A percentile compares a stretch with the other conserved stretches of the same genome.
These are phyloP conservation scores for Penicillium sp. DNA, from an alignment of 2,329 filamentous ascomycete genomes.

Conservation along the genomic window DNA sequence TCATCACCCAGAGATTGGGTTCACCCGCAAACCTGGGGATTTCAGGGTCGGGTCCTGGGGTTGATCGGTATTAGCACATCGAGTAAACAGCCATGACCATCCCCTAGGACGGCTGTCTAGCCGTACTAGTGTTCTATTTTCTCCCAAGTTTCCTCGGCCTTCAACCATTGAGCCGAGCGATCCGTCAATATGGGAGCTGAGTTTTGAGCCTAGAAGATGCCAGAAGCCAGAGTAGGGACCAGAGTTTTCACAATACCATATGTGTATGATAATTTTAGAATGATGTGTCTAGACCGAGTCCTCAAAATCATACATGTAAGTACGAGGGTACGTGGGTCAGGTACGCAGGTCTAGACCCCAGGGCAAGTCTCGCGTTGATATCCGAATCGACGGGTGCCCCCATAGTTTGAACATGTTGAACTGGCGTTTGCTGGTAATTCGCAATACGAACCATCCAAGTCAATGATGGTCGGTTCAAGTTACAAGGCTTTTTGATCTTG, in stretches of 20 bases:
- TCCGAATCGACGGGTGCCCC: not conserved
- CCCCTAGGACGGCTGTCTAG: not conserved
- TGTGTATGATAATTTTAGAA: constrained; percentile 4
- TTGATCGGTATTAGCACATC: not conserved
- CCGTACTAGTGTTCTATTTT: not conserved
- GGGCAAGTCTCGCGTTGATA: constrained; percentile 8
- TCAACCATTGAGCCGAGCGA: too few relatives aligned
- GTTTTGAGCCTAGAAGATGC: not conserved
- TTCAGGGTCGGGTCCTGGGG: not conserved
- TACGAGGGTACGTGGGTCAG: not conserved
- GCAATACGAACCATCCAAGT: not conserved
- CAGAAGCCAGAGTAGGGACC: not conserved
- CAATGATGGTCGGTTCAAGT: not conserved
- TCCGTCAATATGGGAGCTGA: not conserved
- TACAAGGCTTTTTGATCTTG: not conserved
- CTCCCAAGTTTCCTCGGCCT: not conserved
- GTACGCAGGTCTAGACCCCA: constrained; percentile 5
- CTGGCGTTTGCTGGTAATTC: not conserved
- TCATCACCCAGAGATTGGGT: not conserved
- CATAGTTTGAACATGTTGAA: not conserved
- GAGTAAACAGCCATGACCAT: too few relatives aligned
- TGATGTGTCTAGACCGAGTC: not conserved
- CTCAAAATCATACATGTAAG: not conserved
- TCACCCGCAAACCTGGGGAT: not conserved
- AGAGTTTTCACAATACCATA: constrained; percentile 3